phyloP scores from a whole-genome alignment of 305 asterid species.

The Rubia tinctorum region DNA sequence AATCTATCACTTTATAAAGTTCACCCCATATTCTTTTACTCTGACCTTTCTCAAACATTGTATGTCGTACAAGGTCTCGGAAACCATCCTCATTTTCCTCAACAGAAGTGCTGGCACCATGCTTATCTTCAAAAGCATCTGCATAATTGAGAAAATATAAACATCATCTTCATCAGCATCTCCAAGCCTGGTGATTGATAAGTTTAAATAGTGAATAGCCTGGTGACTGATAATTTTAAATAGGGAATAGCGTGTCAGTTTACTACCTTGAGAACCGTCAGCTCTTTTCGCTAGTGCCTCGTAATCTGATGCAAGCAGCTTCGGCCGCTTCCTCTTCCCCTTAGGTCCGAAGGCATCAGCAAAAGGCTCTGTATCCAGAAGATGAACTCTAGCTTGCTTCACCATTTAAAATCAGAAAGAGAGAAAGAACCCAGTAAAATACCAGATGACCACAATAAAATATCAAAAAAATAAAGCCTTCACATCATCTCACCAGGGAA shows the following conservation, averaged over 20 bases:
- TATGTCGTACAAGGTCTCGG: conserved; percentile 91
- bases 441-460: too few relatives aligned
- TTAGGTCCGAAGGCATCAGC: conserved; percentile 91
- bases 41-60: conserved; percentile 94
- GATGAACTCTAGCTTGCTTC: conserved; percentile 97
- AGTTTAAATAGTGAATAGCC: not conserved
- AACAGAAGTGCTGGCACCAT: conserved; percentile 51
- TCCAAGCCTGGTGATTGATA: not conserved
- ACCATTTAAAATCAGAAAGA: conserved; percentile 17
- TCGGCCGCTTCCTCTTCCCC: conserved; percentile 83
- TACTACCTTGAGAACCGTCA: conserved; percentile 89
- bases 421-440: not conserved
- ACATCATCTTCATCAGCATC: not conserved
- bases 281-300: conserved; percentile 71
- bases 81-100: conserved; percentile 77
- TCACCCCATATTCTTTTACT: conserved; percentile 99
- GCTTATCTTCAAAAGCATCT: conserved; percentile 80
- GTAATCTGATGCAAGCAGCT: conserved; percentile 63
- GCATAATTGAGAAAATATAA: conserved; percentile 11
- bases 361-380: conserved; percentile 85
- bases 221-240: not conserved
- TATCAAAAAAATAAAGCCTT: not conserved
- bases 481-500: not conserved
- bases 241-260: not conserved
- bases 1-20: conserved; percentile 93